phyloP scores from a whole-genome alignment of 1,139 yeast genomes.

The Candida smagusa region DNA sequence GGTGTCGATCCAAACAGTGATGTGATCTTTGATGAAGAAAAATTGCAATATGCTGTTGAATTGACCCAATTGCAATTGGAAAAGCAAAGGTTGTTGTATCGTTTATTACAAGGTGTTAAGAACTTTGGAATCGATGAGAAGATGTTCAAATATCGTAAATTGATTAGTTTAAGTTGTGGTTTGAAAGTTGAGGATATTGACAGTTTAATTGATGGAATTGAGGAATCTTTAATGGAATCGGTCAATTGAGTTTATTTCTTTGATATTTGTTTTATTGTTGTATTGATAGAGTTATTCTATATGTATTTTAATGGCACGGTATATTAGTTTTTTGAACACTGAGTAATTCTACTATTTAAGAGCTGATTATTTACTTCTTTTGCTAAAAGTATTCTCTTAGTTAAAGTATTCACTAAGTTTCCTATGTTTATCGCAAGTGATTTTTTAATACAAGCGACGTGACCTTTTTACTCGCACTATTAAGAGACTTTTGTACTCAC shows the following conservation, averaged over 20 bases:
- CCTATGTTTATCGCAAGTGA: no score
- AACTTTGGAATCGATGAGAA: slow-evolving; percentile 46
- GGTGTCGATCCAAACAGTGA: slow-evolving; percentile 12
- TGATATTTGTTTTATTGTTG: neutral
- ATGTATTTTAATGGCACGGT: slow-evolving; percentile 2
- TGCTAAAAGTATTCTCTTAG: no score
- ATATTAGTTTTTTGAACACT: no score
- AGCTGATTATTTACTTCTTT: no score
- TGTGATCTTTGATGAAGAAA: slow-evolving; percentile 18
- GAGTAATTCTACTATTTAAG: no score
- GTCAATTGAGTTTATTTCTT: slow-evolving; percentile 6
- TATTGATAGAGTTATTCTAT: slow-evolving; percentile 2
- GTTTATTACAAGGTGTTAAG: slow-evolving; percentile 35
- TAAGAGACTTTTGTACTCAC: no score
- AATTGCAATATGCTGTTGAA: slow-evolving; percentile 31
- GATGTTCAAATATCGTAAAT: slow-evolving; percentile 75
- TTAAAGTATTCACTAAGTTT: no score
- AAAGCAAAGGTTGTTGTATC: slow-evolving; percentile 42
- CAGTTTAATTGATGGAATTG: slow-evolving; percentile 48
- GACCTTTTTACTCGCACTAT: no score
- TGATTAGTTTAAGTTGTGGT: slow-evolving; percentile 82
- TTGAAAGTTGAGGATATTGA: slow-evolving; percentile 78
- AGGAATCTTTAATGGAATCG: slow-evolving; percentile 40
- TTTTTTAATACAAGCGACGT: no score
- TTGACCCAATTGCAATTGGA: slow-evolving; percentile 53